These are phyloP conservation scores for Camellia lanceoleosa DNA, from an alignment of 148 eudicot genomes.

Conservation along the genomic window DNA sequence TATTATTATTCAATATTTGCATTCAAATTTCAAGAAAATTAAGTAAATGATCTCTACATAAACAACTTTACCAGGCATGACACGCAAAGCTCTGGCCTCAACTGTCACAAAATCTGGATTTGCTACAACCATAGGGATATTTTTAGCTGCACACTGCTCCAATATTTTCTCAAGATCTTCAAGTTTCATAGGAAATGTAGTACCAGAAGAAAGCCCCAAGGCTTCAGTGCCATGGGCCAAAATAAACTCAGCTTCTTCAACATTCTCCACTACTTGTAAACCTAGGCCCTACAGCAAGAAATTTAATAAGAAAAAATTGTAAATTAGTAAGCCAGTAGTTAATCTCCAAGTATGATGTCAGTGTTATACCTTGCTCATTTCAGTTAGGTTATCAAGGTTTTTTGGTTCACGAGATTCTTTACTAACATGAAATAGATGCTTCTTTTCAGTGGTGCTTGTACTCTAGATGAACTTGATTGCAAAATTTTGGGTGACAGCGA, in stretches of 20 bases:
- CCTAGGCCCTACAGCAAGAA: slow-evolving; percentile 60
- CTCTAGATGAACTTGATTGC: neutral
- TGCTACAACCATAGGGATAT: slow-evolving; percentile 93
- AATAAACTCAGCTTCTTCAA: slow-evolving; percentile 86
- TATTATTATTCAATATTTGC: neutral
- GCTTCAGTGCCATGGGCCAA: slow-evolving; percentile 97
- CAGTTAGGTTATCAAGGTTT: neutral
- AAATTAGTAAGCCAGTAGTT: neutral
- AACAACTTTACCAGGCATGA: slow-evolving; percentile 79
- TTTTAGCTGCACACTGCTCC: slow-evolving; percentile 61
- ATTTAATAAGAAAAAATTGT: neutral
- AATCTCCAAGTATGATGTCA: neutral
- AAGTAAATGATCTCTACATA: neutral
- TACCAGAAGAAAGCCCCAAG: slow-evolving; percentile 71
- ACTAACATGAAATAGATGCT: neutral
- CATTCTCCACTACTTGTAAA: slow-evolving; percentile 76
- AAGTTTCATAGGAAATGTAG: slow-evolving; percentile 50
- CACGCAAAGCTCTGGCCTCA: slow-evolving; percentile 79
- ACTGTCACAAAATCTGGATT: slow-evolving; percentile 98
- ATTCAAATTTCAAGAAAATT: neutral
- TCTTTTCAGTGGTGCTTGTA: neutral
- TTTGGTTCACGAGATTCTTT: neutral
- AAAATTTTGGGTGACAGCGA: neutral
- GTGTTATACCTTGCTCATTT: neutral
- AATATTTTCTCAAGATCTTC: slow-evolving; percentile 77